Evolutionary conservation across 176 grass and related monocot genomes (phyloP).

Genomic region (Ensete glaucum): DNA sequence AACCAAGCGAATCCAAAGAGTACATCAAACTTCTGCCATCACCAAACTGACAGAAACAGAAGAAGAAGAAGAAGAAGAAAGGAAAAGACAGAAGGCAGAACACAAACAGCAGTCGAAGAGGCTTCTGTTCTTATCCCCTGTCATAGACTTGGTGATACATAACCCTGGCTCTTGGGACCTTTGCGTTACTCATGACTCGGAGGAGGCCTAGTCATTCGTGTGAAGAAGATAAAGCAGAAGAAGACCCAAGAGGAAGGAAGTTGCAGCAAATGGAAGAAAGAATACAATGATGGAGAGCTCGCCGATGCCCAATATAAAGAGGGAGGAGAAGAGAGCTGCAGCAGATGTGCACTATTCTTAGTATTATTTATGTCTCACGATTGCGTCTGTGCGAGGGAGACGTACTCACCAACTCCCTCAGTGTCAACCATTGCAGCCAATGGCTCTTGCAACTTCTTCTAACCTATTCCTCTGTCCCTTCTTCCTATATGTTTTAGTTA

Average conservation of each 20-base stretch:
- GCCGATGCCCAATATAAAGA: too few relatives aligned
- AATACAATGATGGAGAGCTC: too few relatives aligned
- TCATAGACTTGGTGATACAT: conserved; percentile 38
- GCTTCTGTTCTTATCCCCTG: conserved; percentile 7
- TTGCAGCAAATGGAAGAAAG: not conserved
- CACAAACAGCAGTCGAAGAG: not conserved
- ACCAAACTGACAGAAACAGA: too few relatives aligned
- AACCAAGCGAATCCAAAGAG: not conserved
- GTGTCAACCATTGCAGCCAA: not conserved
- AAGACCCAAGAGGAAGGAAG: not conserved
- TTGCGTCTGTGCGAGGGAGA: not conserved
- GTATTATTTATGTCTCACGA: not conserved
- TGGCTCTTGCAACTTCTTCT: not conserved
- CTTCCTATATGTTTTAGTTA: too few relatives aligned
- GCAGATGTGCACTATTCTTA: not conserved
- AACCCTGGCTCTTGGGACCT: conserved; percentile 20
- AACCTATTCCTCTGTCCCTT: too few relatives aligned
- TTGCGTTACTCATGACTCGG: conserved; percentile 22
- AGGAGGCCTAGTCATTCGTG: not conserved
- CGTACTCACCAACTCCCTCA: not conserved
- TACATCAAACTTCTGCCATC: too few relatives aligned
- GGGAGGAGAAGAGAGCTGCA: not conserved
- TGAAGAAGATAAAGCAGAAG: not conserved
- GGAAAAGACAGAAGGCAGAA: not conserved
- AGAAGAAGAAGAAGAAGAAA: too few relatives aligned